Percentiles rank a stretch among this genome's conserved stretches.
Conservation (phyloP, 208 protist species). For the Trypanosomatidae sp. region DNA sequence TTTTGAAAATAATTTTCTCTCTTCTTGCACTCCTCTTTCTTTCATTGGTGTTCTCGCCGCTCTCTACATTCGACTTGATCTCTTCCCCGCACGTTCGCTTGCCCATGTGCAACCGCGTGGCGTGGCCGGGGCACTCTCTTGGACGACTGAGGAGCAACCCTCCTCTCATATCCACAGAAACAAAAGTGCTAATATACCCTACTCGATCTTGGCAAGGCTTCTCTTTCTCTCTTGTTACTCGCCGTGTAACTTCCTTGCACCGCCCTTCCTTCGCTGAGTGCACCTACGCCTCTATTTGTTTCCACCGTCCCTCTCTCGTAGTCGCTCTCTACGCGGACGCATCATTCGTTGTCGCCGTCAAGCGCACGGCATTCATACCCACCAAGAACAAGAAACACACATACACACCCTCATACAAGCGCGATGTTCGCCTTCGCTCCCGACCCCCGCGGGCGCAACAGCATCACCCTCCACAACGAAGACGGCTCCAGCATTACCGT, state of each 20-base stretch:
- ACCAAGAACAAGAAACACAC: slow-evolving; percentile 8
- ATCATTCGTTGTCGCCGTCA: not conserved
- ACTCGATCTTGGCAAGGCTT: not conserved
- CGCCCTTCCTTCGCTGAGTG: not conserved
- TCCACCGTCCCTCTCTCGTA: not conserved
- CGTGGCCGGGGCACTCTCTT: not conserved
- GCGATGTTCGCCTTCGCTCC: slow-evolving; percentile 39
- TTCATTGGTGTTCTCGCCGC: not conserved
- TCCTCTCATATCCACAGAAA: not conserved
- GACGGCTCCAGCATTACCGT: slow-evolving; percentile 81
- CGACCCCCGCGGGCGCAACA: slow-evolving; percentile 33
- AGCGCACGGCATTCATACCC: not conserved
- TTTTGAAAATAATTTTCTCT: not conserved
- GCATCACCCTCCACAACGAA: slow-evolving; percentile 34
- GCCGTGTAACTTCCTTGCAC: not conserved
- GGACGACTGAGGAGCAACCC: not conserved
- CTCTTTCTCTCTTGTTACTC: not conserved
- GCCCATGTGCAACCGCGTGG: not conserved
- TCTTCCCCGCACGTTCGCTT: not conserved
- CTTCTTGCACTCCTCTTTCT: not conserved
- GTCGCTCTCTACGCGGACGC: not conserved
- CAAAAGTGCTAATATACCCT: not conserved
- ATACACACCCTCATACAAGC: not conserved
- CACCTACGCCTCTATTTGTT: not conserved
- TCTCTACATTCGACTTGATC: not conserved